phyloP scores from a whole-genome alignment of 1,139 yeast genomes.

The Zhuliangozyma blackwelliae region DNA sequence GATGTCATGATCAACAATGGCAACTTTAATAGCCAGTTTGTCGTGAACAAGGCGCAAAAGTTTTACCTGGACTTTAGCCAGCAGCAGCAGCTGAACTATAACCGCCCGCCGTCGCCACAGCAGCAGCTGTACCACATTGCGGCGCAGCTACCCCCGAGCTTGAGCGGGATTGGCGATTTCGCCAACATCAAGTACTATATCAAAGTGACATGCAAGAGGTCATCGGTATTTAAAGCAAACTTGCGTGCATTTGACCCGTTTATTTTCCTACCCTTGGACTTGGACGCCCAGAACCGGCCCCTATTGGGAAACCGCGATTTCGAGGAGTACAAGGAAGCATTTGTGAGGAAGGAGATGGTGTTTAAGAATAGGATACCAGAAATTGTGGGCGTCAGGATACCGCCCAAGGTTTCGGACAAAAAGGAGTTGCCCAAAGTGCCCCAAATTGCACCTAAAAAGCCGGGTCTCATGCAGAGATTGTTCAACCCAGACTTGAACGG shows the following conservation, averaged over 20 bases:
- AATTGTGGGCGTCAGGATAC: constrained; percentile 36
- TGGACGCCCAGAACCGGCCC: constrained; percentile 24
- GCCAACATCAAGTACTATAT: constrained; percentile 52
- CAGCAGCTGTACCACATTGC: constrained; percentile 32
- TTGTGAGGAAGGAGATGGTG: constrained; percentile 36
- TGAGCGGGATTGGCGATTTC: constrained; percentile 41
- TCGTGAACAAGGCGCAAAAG: constrained; percentile 21
- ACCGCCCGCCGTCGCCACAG: constrained; percentile 6
- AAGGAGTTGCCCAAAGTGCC: constrained; percentile 14
- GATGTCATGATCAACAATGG: constrained; percentile 36
- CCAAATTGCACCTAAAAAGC: constrained; percentile 12
- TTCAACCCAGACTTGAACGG: constrained; percentile 8
- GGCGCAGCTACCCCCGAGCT: constrained; percentile 53
- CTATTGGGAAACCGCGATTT: constrained; percentile 12
- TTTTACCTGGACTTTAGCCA: constrained; percentile 9
- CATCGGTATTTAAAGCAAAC: constrained; percentile 50
- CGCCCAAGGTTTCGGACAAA: constrained; percentile 9
- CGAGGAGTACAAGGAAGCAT: constrained; percentile 35
- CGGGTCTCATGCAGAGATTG: constrained; percentile 20
- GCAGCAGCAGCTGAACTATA: not conserved
- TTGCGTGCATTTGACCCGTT: constrained; percentile 49
- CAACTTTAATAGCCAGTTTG: constrained; percentile 19
- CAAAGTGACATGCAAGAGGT: constrained; percentile 56
- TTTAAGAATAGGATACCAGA: constrained; percentile 42
- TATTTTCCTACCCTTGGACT: constrained; percentile 50